Evolutionary conservation across 2,329 filamentous ascomycete species (phyloP).

Genomic region (Trichoderma oligosporum): DNA sequence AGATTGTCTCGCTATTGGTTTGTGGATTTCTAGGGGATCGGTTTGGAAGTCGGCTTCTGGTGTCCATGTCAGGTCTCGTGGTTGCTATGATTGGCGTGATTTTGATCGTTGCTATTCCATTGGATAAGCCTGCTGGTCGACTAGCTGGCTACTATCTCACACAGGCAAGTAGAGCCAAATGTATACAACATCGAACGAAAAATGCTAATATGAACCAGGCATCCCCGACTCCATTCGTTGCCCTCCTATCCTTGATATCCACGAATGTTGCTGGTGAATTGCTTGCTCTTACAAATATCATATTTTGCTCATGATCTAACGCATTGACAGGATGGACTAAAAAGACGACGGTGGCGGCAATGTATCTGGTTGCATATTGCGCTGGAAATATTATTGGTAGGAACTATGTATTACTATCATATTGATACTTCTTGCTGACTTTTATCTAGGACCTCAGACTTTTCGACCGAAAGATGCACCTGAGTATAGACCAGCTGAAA

Average conservation of each 20-base stretch:
- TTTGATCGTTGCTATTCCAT: constrained; percentile 21
- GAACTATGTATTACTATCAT: constrained; percentile 22
- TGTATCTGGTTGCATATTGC: constrained; percentile 48
- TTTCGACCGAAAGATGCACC: constrained; percentile 55
- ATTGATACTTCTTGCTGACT: constrained; percentile 18
- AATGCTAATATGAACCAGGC: neutral
- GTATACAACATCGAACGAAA: too few species aligned
- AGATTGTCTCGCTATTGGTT: constrained; percentile 55
- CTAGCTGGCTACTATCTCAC: constrained; percentile 61
- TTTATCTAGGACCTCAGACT: constrained; percentile 46
- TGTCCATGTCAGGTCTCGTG: constrained; percentile 22
- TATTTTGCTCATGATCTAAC: neutral
- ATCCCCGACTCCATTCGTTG: constrained; percentile 27
- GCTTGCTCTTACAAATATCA: too few species aligned
- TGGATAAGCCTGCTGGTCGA: constrained; percentile 46
- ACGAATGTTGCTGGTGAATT: constrained; percentile 35
- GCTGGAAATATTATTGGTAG: constrained; percentile 55
- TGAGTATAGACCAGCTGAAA: constrained; percentile 59
- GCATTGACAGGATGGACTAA: constrained; percentile 45
- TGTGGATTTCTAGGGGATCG: constrained; percentile 37
- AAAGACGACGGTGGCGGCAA: constrained; percentile 49
- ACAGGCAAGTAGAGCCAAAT: constrained; percentile 39
- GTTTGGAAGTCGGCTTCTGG: constrained; percentile 19
- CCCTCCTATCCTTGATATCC: constrained; percentile 37
- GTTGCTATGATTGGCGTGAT: constrained; percentile 35